Conservation (phyloP, 73 alveolate species). For the Chromera velia region DNA sequence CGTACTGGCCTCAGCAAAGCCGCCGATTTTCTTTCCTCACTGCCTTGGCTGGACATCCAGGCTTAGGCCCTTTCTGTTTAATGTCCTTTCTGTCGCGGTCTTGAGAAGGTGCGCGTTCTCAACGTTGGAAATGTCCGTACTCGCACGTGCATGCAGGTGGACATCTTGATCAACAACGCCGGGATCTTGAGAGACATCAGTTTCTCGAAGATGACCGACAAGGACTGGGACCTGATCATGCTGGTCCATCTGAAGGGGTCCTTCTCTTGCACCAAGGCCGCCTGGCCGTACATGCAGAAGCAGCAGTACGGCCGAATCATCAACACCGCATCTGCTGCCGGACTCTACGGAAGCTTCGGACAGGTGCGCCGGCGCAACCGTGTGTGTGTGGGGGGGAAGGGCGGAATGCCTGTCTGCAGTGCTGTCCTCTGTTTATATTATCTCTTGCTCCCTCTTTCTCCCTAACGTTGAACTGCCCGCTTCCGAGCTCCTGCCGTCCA, state of each 20-base stretch:
- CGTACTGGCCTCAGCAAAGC: too few relatives aligned
- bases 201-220: constrained; percentile 76
- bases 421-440: too few relatives aligned
- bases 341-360: constrained; percentile 85
- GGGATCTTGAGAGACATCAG: constrained; percentile 88
- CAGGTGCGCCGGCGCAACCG: constrained; percentile 11
- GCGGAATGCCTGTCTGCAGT: neutral
- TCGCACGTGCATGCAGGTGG: constrained; percentile 60
- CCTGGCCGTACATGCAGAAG: constrained; percentile 64
- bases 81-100: too few relatives aligned
- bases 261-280: constrained; percentile 56
- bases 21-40: too few relatives aligned
- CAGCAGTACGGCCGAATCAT: constrained; percentile 75
- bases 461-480: too few relatives aligned
- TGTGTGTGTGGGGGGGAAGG: neutral
- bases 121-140: constrained; percentile 3
- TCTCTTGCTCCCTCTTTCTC: too few relatives aligned
- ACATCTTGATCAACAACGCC: constrained; percentile 88
- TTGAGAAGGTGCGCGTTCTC: too few relatives aligned
- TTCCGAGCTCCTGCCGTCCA: too few relatives aligned
- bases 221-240: constrained; percentile 77
- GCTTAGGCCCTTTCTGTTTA: too few relatives aligned
- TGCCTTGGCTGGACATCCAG: too few relatives aligned
- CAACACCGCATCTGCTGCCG: constrained; percentile 79
- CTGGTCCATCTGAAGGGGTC: constrained; percentile 32